These are phyloP conservation scores for Phytophthora hibernalis DNA, from an alignment of 352 stramenopile species.

Conservation along the genomic window DNA sequence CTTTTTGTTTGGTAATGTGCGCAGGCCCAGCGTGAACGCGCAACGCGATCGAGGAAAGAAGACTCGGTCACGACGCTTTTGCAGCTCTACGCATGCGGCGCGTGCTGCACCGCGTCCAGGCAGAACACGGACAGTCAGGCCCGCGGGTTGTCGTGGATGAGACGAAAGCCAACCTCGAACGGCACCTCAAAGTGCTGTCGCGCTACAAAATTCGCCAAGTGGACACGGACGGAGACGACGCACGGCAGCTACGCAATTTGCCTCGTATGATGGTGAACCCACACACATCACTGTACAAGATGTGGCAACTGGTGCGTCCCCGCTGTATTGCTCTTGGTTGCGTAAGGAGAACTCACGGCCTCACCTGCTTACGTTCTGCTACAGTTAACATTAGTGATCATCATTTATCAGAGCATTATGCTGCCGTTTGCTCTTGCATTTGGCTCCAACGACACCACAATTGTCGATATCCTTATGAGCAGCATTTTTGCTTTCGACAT, in stretches of 20 bases:
- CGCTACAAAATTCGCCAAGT: conserved; percentile 81
- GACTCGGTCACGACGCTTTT: conserved; percentile 60
- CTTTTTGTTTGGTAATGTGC: conserved; percentile 3
- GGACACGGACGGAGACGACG: conserved; percentile 48
- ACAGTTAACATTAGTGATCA: conserved; percentile 70
- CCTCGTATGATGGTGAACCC: conserved; percentile 72
- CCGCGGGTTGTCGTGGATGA: conserved; percentile 44
- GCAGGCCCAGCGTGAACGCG: conserved; percentile 2
- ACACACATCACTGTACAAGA: conserved; percentile 69
- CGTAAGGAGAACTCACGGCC: background rate
- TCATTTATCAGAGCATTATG: conserved; percentile 83
- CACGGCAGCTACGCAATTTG: conserved; percentile 45
- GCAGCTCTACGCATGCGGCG: conserved; percentile 62
- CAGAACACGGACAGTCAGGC: conserved; percentile 16
- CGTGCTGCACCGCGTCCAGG: conserved; percentile 50
- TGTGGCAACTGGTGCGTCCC: conserved; percentile 76
- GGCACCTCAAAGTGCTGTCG: conserved; percentile 78
- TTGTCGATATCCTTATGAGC: conserved; percentile 67
- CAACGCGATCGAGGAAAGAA: conserved; percentile 21
- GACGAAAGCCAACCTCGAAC: conserved; percentile 58
- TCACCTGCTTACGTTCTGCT: background rate
- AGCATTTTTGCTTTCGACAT: conserved; percentile 77
- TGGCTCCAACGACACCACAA: conserved; percentile 51
- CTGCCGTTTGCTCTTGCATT: conserved; percentile 76
- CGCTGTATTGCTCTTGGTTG: background rate